Conservation (phyloP, 139 green algal genomes). For the Coelastrella sp. region DNA sequence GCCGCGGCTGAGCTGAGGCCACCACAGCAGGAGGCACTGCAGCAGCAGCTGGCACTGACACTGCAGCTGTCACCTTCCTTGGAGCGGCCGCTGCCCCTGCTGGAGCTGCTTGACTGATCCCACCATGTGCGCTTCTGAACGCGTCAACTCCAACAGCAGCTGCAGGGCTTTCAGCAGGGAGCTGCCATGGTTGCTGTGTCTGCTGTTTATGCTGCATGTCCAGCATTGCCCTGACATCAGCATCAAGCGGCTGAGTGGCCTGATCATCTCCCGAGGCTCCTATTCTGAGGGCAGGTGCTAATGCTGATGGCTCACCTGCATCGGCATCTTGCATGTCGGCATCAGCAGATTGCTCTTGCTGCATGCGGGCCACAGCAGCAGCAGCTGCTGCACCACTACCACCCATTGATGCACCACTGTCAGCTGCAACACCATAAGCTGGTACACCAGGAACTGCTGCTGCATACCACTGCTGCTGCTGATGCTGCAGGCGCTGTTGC, state of each 20-base stretch:
- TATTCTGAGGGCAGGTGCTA: not conserved
- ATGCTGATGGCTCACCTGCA: not conserved
- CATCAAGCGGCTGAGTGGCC: not conserved
- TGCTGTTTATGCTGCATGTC: not conserved
- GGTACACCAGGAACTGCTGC: not conserved
- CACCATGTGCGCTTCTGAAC: too few species aligned
- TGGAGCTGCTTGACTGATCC: not conserved
- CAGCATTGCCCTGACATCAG: not conserved
- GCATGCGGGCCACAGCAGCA: not conserved
- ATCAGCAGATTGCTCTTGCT: not conserved
- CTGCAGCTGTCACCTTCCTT: not conserved
- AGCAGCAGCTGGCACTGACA: not conserved
- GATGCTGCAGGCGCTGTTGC: not conserved
- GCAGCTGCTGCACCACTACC: not conserved
- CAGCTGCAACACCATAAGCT: not conserved
- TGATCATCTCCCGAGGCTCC: not conserved
- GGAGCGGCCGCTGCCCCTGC: not conserved
- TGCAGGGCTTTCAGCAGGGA: not conserved
- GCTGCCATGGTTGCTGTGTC: not conserved
- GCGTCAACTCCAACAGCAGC: not conserved
- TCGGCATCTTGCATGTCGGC: not conserved
- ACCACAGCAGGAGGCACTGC: not conserved
- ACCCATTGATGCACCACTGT: not conserved
- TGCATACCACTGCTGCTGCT: constrained; percentile 3
- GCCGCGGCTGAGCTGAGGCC: not conserved